Percentiles rank a stretch among this genome's conserved stretches.
phyloP scores from a whole-genome alignment of 495 filamentous ascomycete genomes.

The Polyplosphaeria fusca region DNA sequence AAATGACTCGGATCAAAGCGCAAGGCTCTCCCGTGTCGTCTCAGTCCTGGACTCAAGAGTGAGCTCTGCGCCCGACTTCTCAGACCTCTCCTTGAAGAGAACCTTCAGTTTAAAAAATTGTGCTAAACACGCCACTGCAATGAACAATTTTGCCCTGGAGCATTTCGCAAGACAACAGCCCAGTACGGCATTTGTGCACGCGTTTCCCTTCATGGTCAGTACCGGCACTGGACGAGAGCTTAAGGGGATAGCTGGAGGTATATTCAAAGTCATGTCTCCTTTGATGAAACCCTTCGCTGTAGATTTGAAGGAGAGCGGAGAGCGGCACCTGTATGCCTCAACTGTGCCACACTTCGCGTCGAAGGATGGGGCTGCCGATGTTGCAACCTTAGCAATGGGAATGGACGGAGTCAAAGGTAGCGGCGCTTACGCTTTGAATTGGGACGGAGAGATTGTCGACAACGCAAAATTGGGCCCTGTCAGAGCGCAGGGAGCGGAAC shows the following conservation, averaged over 20 bases:
- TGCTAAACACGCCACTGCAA: constrained; percentile 20
- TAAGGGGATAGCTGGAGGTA: not conserved
- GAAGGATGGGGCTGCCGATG: not conserved
- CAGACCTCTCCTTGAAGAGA: constrained; percentile 35
- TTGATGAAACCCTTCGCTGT: constrained; percentile 14
- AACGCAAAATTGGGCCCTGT: constrained; percentile 1
- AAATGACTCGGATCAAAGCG: constrained; percentile 3
- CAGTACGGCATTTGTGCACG: constrained; percentile 17
- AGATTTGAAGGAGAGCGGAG: constrained; percentile 17
- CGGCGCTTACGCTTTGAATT: constrained; percentile 12
- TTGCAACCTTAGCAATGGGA: constrained; percentile 1
- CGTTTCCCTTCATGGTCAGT: constrained; percentile 8
- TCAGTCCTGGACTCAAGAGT: constrained; percentile 33
- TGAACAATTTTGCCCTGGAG: constrained; percentile 25
- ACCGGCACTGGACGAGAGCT: not conserved
- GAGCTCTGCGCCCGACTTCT: constrained; percentile 15
- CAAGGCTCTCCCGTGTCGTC: constrained; percentile 36
- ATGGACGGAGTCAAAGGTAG: constrained; percentile 13
- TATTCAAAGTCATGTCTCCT: not conserved
- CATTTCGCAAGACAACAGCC: constrained; percentile 9
- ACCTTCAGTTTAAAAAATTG: constrained; percentile 35
- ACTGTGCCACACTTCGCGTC: constrained; percentile 18
- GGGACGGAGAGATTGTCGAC: constrained; percentile 6
- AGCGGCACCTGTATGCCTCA: constrained; percentile 20
- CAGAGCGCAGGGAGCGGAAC: constrained; percentile 14